Conservation (phyloP, 2,329 filamentous ascomycete genomes). For the Penicillium glabrum region DNA sequence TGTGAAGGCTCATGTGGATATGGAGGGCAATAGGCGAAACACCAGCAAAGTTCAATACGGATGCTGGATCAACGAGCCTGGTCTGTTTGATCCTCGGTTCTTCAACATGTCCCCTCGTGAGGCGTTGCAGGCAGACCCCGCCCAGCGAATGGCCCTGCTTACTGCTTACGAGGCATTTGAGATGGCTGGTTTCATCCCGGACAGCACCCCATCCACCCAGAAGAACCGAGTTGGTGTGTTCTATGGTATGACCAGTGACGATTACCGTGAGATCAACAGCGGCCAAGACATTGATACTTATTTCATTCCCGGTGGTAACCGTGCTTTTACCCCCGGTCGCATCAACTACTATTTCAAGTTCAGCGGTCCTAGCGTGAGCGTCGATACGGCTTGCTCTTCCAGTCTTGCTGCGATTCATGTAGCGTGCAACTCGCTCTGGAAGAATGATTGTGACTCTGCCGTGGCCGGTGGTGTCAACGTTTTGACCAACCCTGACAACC, state of each 20-base stretch:
- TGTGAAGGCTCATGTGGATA: constrained; percentile 68
- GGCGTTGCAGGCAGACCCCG: constrained; percentile 76
- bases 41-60: constrained; percentile 75
- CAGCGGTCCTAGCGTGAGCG: constrained; percentile 67
- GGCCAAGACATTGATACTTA: constrained; percentile 70
- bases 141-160: constrained; percentile 72
- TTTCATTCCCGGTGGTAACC: constrained; percentile 64
- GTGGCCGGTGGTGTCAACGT: constrained; percentile 75
- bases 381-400: constrained; percentile 79
- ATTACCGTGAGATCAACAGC: constrained; percentile 74
- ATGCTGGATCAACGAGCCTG: constrained; percentile 73
- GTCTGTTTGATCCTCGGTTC: constrained; percentile 77
- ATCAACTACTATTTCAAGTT: constrained; percentile 71
- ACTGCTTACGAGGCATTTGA: constrained; percentile 81
- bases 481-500: constrained; percentile 78
- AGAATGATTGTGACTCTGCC: constrained; percentile 76
- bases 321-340: constrained; percentile 43
- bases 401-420: constrained; percentile 71
- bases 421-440: constrained; percentile 71
- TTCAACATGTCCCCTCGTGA: constrained; percentile 86
- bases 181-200: constrained; percentile 74
- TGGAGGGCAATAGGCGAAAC: constrained; percentile 71
- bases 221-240: constrained; percentile 68
- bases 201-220: constrained; percentile 67
- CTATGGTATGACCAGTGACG: constrained; percentile 73